A percentile compares a stretch with the other conserved stretches of the same genome.
phyloP scores from a whole-genome alignment of 768 basidiomycete species.

The Lactarius hatsudake region DNA sequence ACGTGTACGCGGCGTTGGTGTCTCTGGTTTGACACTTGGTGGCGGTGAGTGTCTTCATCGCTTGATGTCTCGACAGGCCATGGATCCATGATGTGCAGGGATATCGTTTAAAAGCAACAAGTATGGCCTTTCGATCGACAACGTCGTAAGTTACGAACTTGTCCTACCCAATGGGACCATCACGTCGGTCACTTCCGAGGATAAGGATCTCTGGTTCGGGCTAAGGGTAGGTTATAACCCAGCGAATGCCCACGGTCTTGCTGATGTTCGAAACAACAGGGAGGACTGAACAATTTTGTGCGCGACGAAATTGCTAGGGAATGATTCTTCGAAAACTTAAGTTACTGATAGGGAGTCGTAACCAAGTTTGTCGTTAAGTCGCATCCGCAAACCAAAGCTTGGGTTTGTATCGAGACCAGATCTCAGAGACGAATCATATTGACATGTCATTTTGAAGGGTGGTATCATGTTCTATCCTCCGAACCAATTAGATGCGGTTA shows the following conservation, averaged over 20 bases:
- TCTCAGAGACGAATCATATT: not conserved
- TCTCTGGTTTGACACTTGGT: conserved; percentile 17
- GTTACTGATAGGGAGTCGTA: conserved; percentile 11
- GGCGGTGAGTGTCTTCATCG: no score
- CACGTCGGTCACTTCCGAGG: not conserved
- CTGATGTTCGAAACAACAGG: not conserved
- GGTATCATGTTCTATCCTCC: not conserved
- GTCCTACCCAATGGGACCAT: conserved; percentile 33
- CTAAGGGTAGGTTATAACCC: conserved; percentile 1
- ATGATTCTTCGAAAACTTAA: not conserved
- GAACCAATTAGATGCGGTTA: not conserved
- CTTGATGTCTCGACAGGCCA: no score
- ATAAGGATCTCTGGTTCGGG: conserved; percentile 14
- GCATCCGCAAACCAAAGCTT: conserved; percentile 31
- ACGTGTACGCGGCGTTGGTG: conserved; percentile 27
- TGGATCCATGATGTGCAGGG: conserved; percentile 23
- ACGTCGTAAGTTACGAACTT: conserved; percentile 32
- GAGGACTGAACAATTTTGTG: no score
- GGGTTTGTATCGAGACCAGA: not conserved
- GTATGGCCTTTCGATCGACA: conserved; percentile 37
- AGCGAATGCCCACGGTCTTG: not conserved
- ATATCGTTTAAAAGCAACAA: conserved; percentile 35
- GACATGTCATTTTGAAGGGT: not conserved
- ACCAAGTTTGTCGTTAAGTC: conserved; percentile 29
- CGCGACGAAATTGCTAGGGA: not conserved